Evolutionary conservation across 305 asterid species (phyloP).

Genomic region (Solanum aculeatissimum): DNA sequence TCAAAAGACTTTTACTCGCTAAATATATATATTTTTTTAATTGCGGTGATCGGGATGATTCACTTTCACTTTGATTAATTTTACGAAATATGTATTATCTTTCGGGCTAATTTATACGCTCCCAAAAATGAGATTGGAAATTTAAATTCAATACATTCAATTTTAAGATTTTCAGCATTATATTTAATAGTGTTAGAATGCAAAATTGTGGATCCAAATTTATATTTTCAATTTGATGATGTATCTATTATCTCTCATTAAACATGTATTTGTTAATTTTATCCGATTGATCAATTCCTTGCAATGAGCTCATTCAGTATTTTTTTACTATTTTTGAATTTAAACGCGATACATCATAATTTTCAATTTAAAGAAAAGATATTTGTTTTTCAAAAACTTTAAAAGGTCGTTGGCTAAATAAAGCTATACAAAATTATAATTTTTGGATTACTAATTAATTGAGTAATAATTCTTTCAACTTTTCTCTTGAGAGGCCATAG

Average conservation of each 20-base stretch:
- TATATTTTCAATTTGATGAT: neutral
- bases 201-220: neutral
- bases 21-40: no score
- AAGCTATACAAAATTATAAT: no score
- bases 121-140: fast-evolving
- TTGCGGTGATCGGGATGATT: neutral
- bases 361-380: neutral
- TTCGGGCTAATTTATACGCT: fast-evolving
- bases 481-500: neutral
- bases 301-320: neutral
- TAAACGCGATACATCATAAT: neutral
- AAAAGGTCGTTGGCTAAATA: no score
- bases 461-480: neutral
- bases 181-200: neutral
- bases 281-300: neutral
- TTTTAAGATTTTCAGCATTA: neutral
- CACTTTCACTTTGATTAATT: neutral
- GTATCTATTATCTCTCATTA: neutral
- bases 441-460: no score
- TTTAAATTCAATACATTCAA: neutral
- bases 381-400: neutral
- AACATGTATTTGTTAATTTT: neutral
- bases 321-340: neutral
- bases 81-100: neutral
- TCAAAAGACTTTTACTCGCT: neutral